A percentile compares a stretch with the other conserved stretches of the same genome.
phyloP scores from a whole-genome alignment of 805 yeast genomes.

The Hanseniaspora lindneri region DNA sequence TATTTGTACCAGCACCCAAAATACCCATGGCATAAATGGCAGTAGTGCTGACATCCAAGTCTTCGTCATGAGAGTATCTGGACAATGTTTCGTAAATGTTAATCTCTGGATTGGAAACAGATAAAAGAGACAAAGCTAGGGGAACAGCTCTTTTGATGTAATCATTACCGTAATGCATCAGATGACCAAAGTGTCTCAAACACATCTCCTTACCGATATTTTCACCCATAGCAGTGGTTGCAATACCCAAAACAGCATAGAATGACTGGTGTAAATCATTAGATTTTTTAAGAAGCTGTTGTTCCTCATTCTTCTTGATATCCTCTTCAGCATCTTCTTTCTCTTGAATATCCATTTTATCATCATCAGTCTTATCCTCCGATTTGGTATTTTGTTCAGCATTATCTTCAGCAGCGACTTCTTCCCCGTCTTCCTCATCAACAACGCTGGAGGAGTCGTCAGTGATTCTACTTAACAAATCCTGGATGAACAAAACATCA shows the following conservation, averaged over 20 bases:
- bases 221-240: constrained; percentile 93
- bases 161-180: constrained; percentile 94
- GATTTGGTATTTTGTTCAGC: constrained; percentile 23
- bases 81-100: constrained; percentile 93
- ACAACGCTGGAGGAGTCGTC: constrained; percentile 49
- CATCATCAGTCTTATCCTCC: constrained; percentile 28
- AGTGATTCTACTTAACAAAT: constrained; percentile 77
- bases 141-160: constrained; percentile 90
- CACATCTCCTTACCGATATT: constrained; percentile 97
- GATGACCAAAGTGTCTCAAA: constrained; percentile 88
- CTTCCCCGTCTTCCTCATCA: constrained; percentile 34
- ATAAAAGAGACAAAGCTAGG: constrained; percentile 90
- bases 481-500: constrained; percentile 87
- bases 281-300: constrained; percentile 26
- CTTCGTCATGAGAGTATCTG: constrained; percentile 91
- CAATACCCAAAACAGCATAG: constrained; percentile 88
- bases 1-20: constrained; percentile 97
- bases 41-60: constrained; percentile 84
- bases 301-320: constrained; percentile 20
- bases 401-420: constrained; percentile 25
- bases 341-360: constrained; percentile 30
- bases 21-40: constrained; percentile 95
- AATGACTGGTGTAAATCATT: constrained; percentile 38
- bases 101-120: constrained; percentile 91
- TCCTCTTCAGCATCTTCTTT: constrained; percentile 25